phyloP scores from a whole-genome alignment of 371 early-diverging fungal genomes.

The Syncephalastrum sp. region DNA sequence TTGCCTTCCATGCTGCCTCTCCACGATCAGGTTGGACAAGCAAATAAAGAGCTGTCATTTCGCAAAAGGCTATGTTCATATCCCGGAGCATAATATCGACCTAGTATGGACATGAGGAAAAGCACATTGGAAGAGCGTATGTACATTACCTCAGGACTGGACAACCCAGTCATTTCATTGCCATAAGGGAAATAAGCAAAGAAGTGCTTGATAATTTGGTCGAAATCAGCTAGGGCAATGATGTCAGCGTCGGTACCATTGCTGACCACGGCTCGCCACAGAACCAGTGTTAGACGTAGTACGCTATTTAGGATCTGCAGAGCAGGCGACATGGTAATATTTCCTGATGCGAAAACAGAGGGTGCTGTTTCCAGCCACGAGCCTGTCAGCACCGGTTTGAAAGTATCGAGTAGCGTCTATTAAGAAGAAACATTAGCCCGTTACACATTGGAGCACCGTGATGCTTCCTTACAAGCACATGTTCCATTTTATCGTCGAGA shows the following conservation, averaged over 20 bases:
- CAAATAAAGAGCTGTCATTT: slow-evolving; percentile 61
- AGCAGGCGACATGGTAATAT: slow-evolving; percentile 43
- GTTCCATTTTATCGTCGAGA: neutral
- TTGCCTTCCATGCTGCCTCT: slow-evolving; percentile 51
- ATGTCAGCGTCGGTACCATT: slow-evolving; percentile 38
- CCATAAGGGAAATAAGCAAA: slow-evolving; percentile 77
- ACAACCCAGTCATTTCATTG: no score
- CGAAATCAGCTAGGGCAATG: no score
- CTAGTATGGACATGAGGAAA: slow-evolving; percentile 18
- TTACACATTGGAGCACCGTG: neutral
- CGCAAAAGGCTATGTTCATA: slow-evolving; percentile 73
- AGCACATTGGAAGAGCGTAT: neutral
- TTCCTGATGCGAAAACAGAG: slow-evolving; percentile 49
- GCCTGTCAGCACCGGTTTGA: slow-evolving; percentile 66
- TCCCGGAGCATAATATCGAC: slow-evolving; percentile 57
- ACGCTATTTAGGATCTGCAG: slow-evolving; percentile 50
- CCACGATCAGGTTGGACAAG: slow-evolving; percentile 37
- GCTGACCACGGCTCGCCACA: slow-evolving; percentile 65
- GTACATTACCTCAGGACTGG: no score
- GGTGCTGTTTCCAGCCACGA: slow-evolving; percentile 77
- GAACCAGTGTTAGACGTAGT: slow-evolving; percentile 54
- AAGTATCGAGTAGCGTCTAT: slow-evolving; percentile 47
- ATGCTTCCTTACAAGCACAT: no score
- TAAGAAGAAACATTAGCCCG: neutral
- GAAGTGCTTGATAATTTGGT: slow-evolving; percentile 59